A percentile compares a stretch with the other conserved stretches of the same genome.
These are phyloP conservation scores for Cyclocybe cylindracea DNA, from an alignment of 768 basidiomycete genomes.

Conservation along the genomic window DNA sequence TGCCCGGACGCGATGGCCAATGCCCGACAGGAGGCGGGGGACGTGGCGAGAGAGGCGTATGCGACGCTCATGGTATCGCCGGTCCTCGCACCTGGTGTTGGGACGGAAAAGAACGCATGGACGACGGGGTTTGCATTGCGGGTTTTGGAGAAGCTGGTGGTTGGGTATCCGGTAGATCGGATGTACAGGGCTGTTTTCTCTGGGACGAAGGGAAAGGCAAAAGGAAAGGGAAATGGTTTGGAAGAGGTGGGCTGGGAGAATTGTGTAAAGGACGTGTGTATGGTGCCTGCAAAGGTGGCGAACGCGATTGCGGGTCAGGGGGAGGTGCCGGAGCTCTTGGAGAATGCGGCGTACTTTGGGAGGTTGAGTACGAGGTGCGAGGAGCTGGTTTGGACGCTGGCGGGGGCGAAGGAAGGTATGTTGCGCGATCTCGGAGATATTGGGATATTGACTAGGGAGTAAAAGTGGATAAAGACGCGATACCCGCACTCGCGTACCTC, in stretches of 20 bases:
- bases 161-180: constrained; percentile 69
- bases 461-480: constrained; percentile 27
- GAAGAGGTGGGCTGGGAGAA: constrained; percentile 68
- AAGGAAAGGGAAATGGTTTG: constrained; percentile 16
- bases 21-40: constrained; percentile 47
- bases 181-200: constrained; percentile 55
- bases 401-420: constrained; percentile 44
- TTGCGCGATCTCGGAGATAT: constrained; percentile 3
- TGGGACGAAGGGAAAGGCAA: constrained; percentile 14
- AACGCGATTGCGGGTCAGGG: constrained; percentile 58
- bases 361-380: constrained; percentile 55
- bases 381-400: constrained; percentile 46
- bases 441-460: constrained; percentile 3
- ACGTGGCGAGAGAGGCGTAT: constrained; percentile 62
- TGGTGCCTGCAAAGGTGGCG: constrained; percentile 76
- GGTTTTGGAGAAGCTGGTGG: constrained; percentile 54
- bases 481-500: constrained; percentile 51
- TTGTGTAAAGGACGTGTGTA: constrained; percentile 60
- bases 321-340: constrained; percentile 47
- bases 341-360: constrained; percentile 58
- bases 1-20: constrained; percentile 64
- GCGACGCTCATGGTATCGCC: constrained; percentile 55
- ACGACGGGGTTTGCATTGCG: constrained; percentile 50
- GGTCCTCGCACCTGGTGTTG: constrained; percentile 13
- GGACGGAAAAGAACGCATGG: too few species aligned